These are phyloP conservation scores for Candida ortonii DNA, from an alignment of 805 yeast genomes.

Conservation along the genomic window DNA sequence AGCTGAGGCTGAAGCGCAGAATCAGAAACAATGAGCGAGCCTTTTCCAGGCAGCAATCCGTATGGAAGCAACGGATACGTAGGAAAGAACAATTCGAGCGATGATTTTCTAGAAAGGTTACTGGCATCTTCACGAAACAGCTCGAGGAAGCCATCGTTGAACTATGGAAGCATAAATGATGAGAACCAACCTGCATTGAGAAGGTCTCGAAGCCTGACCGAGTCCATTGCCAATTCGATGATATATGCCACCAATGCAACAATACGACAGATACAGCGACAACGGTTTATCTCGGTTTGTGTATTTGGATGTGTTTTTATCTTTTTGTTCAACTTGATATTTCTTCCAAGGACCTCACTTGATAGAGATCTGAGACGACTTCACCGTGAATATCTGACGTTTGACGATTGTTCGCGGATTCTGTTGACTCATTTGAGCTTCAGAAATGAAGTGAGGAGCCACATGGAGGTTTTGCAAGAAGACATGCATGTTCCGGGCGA, in stretches of 20 bases:
- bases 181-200: constrained; percentile 15
- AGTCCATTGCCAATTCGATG: constrained; percentile 29
- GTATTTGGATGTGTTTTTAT: constrained; percentile 50
- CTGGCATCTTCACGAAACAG: constrained; percentile 11
- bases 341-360: constrained; percentile 80
- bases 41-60: too few relatives aligned
- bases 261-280: constrained; percentile 28
- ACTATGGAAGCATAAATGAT: constrained; percentile 10
- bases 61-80: too few relatives aligned
- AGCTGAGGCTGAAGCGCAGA: too few relatives aligned
- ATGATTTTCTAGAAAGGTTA: constrained; percentile 16
- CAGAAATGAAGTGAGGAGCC: constrained; percentile 21
- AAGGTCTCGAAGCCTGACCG: constrained; percentile 27
- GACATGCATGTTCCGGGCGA: constrained; percentile 27
- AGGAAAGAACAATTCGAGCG: constrained; percentile 10
- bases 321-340: constrained; percentile 59
- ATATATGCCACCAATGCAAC: constrained; percentile 28
- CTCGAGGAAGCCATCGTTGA: constrained; percentile 14
- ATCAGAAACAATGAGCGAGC: too few relatives aligned
- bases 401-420: constrained; percentile 65
- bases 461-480: constrained; percentile 19
- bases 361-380: constrained; percentile 76
- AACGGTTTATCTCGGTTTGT: constrained; percentile 44
- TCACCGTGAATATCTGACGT: constrained; percentile 63
- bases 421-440: constrained; percentile 34